These are phyloP conservation scores for Clathrus columnatus DNA, from an alignment of 768 basidiomycete genomes.

Conservation along the genomic window DNA sequence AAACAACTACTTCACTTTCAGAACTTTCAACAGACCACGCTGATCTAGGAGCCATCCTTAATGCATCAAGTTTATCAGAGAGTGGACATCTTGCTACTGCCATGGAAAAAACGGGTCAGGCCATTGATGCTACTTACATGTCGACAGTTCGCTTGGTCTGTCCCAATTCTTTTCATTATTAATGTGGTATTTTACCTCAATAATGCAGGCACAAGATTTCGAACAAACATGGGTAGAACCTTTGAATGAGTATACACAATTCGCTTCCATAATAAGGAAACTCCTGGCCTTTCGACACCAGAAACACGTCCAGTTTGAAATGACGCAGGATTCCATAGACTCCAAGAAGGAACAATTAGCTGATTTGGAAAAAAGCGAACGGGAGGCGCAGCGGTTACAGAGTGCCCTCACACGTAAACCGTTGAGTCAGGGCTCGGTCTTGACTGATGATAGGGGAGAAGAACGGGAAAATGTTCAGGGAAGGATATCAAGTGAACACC, in stretches of 20 bases:
- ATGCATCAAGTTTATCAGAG: conserved; percentile 91
- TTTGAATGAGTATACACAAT: conserved; percentile 91
- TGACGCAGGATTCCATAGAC: conserved; percentile 88
- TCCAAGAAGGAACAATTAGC: conserved; percentile 75
- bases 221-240: conserved; percentile 96
- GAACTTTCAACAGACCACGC: conserved; percentile 50
- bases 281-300: conserved; percentile 92
- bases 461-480: conserved; percentile 10
- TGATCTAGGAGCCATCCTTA: conserved; percentile 85
- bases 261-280: conserved; percentile 90
- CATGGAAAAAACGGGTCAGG: conserved; percentile 95
- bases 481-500: conserved; percentile 26
- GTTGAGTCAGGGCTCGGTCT: conserved; percentile 23
- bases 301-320: conserved; percentile 96
- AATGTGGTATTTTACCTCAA: background rate
- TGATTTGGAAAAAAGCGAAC: conserved; percentile 87
- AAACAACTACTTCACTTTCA: conserved; percentile 19
- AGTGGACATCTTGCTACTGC: conserved; percentile 62
- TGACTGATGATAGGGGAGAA: conserved; percentile 15
- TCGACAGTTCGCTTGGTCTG: conserved; percentile 82
- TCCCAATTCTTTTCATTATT: conserved; percentile 6
- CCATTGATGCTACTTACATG: conserved; percentile 88
- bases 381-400: conserved; percentile 81
- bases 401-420: conserved; percentile 68
- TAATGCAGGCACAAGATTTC: conserved; percentile 74